Evolutionary conservation across 768 basidiomycete species (phyloP).

Genomic region (Hericium alpestre): DNA sequence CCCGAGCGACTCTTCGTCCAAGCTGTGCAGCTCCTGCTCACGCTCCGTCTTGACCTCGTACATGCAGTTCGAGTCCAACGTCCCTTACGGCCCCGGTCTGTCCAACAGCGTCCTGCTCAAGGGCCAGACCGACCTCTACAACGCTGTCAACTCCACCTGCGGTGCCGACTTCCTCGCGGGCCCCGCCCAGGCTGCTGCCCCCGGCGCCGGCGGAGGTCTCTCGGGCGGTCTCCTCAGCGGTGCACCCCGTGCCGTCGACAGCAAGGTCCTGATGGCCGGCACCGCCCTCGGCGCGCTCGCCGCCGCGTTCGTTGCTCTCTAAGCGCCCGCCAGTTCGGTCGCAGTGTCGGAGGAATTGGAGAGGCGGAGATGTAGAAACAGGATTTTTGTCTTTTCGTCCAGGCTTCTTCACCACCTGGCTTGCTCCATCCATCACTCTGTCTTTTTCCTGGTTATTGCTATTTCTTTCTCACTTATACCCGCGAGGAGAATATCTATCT

Average conservation of each 20-base stretch:
- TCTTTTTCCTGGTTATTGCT: neutral
- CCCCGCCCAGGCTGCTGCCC: constrained; percentile 49
- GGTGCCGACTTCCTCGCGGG: constrained; percentile 60
- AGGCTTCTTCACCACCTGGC: too few species aligned
- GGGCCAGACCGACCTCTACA: constrained; percentile 59
- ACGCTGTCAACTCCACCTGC: constrained; percentile 50
- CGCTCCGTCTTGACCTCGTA: constrained; percentile 66
- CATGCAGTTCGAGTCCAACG: constrained; percentile 60
- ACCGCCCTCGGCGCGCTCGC: constrained; percentile 25
- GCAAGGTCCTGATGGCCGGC: constrained; percentile 20
- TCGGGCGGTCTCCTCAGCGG: constrained; percentile 25
- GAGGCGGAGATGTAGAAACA: neutral
- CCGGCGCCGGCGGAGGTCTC: constrained; percentile 31
- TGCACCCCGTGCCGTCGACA: constrained; percentile 18
- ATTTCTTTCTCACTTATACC: neutral
- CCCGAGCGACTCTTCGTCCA: constrained; percentile 31
- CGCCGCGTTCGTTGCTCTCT: constrained; percentile 19
- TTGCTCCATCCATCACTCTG: neutral
- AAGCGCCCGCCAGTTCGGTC: neutral
- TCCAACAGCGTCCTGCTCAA: constrained; percentile 50
- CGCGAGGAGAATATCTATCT: neutral
- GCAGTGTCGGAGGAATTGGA: neutral
- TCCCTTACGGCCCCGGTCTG: constrained; percentile 72
- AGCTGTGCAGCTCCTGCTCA: constrained; percentile 78
- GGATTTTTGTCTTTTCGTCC: constrained; percentile 10